Conservation (phyloP, 2,329 filamentous ascomycete genomes). For the Aspergillus sp. region DNA sequence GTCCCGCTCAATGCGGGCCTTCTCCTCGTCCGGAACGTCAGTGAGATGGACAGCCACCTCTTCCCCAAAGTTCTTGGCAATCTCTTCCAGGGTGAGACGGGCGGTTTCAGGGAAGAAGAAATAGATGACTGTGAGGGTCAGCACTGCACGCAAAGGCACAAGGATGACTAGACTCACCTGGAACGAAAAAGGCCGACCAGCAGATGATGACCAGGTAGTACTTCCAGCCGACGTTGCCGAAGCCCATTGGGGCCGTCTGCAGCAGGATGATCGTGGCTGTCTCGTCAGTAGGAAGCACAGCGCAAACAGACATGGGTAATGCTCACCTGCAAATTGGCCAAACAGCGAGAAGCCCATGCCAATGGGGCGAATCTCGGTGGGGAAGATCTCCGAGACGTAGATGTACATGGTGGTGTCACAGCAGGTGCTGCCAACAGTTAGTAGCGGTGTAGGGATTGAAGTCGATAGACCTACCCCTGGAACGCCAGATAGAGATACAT, state of each 20-base stretch:
- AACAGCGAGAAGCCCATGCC: conserved; percentile 54
- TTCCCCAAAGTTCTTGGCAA: conserved; percentile 50
- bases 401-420: conserved; percentile 50
- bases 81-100: conserved; percentile 46
- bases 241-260: conserved; percentile 47
- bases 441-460: background rate
- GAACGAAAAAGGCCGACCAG: conserved; percentile 45
- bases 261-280: conserved; percentile 49
- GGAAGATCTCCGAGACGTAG: conserved; percentile 48
- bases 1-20: conserved; percentile 16
- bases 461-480: conserved; percentile 37
- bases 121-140: conserved; percentile 37
- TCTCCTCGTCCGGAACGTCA: conserved; percentile 43
- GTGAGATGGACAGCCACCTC: conserved; percentile 50
- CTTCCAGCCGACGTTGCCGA: conserved; percentile 49
- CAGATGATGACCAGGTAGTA: conserved; percentile 51
- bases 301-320: background rate
- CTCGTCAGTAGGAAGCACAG: background rate
- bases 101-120: conserved; percentile 47
- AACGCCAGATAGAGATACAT: conserved; percentile 50
- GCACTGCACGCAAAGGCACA: background rate
- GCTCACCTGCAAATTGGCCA: conserved; percentile 47
- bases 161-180: conserved; percentile 22
- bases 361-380: conserved; percentile 51
- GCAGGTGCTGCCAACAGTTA: conserved; percentile 35